phyloP scores from a whole-genome alignment of 176 grass and related monocot species.

The Stipa capillata region DNA sequence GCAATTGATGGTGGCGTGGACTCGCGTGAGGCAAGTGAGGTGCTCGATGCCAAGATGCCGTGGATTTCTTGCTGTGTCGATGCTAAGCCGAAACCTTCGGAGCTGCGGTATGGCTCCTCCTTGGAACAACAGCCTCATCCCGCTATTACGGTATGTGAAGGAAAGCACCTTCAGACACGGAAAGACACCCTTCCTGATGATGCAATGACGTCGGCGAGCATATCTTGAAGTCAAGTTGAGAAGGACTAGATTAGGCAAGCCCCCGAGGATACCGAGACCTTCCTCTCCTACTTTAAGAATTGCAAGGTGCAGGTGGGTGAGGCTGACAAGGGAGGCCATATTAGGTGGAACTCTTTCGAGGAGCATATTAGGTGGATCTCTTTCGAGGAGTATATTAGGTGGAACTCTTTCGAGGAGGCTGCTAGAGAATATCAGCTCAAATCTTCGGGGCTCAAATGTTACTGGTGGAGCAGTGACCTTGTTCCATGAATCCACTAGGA shows the following conservation, averaged over 20 bases:
- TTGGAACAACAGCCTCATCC: background rate
- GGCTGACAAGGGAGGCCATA: background rate
- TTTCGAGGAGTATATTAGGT: too few relatives aligned
- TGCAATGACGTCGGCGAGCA: accelerated
- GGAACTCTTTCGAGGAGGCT: too few relatives aligned
- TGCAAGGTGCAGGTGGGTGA: background rate
- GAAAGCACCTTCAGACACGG: background rate
- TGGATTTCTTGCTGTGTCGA: background rate
- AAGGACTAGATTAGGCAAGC: background rate
- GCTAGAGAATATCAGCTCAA: background rate
- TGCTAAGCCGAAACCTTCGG: background rate
- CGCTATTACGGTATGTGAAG: background rate
- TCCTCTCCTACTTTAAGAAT: accelerated
- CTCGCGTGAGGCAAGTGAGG: background rate
- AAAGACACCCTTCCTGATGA: background rate
- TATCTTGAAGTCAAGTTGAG: background rate
- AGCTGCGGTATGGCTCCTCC: background rate
- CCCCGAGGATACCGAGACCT: background rate
- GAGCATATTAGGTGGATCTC: background rate
- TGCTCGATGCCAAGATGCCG: background rate
- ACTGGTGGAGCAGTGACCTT: background rate
- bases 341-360: background rate
- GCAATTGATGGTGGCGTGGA: background rate
- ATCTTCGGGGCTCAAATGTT: background rate
- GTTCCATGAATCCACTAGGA: too few relatives aligned